Percentiles rank a stretch among this genome's conserved stretches.
Conservation (phyloP, 768 basidiomycete genomes). For the Plicaturopsis crispa region DNA sequence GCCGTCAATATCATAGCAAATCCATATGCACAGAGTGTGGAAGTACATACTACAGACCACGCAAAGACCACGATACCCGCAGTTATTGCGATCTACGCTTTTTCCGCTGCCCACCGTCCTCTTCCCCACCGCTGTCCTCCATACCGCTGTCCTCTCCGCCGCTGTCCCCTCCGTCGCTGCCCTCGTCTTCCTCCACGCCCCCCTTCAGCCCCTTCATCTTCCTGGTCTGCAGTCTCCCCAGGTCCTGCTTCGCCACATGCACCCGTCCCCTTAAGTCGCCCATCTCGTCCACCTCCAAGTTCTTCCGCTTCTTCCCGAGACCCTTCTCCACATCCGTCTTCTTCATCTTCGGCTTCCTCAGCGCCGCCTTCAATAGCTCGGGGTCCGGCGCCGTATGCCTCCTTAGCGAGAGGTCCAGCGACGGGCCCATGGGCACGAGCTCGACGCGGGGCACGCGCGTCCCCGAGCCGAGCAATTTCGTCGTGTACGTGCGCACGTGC, state of each 20-base stretch:
- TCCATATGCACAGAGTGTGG: too few species aligned
- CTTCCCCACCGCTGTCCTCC: conserved; percentile 10
- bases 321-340: conserved; percentile 84
- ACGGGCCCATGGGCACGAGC: conserved; percentile 86
- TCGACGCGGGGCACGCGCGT: conserved; percentile 76
- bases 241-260: conserved; percentile 85
- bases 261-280: conserved; percentile 89
- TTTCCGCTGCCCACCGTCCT: conserved; percentile 13
- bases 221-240: conserved; percentile 77
- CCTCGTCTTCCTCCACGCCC: conserved; percentile 16
- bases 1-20: too few species aligned
- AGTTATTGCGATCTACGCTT: too few species aligned
- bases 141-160: conserved; percentile 9
- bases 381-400: conserved; percentile 68
- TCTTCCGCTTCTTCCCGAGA: conserved; percentile 89
- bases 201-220: conserved; percentile 93
- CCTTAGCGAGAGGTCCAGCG: conserved; percentile 74
- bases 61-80: too few species aligned
- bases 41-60: too few species aligned
- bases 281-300: conserved; percentile 96
- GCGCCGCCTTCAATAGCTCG: conserved; percentile 73
- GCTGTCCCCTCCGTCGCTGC: neutral
- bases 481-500: conserved; percentile 84
- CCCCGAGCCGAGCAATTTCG: conserved; percentile 67
- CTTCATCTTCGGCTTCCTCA: conserved; percentile 81